phyloP scores from a whole-genome alignment of 2,329 filamentous ascomycete genomes.

The Colletotrichum gloeosporioides region DNA sequence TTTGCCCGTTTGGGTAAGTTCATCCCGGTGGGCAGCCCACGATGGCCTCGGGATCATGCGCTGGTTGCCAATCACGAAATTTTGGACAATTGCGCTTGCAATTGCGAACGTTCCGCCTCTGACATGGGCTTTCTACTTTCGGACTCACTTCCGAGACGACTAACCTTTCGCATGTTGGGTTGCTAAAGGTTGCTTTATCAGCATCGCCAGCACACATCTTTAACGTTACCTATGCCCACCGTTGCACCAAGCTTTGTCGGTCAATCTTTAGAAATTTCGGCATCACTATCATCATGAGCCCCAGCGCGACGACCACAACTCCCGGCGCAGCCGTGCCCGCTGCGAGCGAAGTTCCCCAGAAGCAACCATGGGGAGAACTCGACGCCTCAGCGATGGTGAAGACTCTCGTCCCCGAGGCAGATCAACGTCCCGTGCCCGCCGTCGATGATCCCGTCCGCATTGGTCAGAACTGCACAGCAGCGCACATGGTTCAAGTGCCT shows the following conservation, averaged over 20 bases:
- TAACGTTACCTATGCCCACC: background rate
- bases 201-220: background rate
- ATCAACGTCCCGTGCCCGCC: background rate
- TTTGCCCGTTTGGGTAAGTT: background rate
- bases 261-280: background rate
- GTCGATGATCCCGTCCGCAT: background rate
- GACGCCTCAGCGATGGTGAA: conserved; percentile 71
- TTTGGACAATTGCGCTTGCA: background rate
- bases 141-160: background rate
- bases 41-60: background rate
- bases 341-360: conserved; percentile 18
- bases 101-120: background rate
- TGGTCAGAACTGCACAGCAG: conserved; percentile 35
- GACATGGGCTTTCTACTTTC: background rate
- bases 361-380: conserved; percentile 60
- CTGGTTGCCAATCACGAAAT: background rate
- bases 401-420: conserved; percentile 43
- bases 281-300: background rate
- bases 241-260: background rate
- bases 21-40: background rate
- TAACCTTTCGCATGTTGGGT: background rate
- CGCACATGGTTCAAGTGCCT: conserved; percentile 71
- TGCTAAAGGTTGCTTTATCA: background rate
- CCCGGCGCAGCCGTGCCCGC: background rate
- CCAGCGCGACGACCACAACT: background rate